These are phyloP conservation scores for Penicillium fuscoglaucum DNA, from an alignment of 2,329 filamentous ascomycete genomes.

Conservation along the genomic window DNA sequence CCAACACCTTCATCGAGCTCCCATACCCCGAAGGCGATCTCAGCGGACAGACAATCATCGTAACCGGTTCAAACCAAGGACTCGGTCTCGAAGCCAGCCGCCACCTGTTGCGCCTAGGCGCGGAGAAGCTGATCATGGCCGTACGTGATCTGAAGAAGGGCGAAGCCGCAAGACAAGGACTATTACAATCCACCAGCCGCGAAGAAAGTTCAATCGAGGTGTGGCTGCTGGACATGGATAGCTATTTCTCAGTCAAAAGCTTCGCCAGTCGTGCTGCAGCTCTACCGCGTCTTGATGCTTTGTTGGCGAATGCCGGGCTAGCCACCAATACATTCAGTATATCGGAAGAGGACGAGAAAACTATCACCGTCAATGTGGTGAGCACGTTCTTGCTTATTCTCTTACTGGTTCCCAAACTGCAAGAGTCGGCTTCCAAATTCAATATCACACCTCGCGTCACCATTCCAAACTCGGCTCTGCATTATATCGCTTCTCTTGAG, in stretches of 20 bases:
- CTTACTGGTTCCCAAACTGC: slow-evolving; percentile 52
- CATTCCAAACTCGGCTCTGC: slow-evolving; percentile 22
- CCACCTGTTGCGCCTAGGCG: slow-evolving; percentile 10
- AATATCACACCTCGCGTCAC: slow-evolving; percentile 18
- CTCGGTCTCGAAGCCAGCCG: slow-evolving; percentile 12
- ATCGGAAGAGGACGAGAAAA: slow-evolving; percentile 10
- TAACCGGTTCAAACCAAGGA: slow-evolving; percentile 49
- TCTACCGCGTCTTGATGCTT: slow-evolving; percentile 34
- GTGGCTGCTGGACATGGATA: slow-evolving; percentile 39
- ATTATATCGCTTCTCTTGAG: slow-evolving; percentile 17
- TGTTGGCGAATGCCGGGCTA: slow-evolving; percentile 46
- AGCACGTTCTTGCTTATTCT: slow-evolving; percentile 50
- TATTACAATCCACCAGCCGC: slow-evolving; percentile 7
- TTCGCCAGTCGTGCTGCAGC: slow-evolving; percentile 31
- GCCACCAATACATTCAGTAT: slow-evolving; percentile 45
- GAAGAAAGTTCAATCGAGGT: slow-evolving; percentile 9
- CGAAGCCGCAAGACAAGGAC: slow-evolving; percentile 7
- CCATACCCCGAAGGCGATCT: slow-evolving; percentile 8
- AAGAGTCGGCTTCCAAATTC: slow-evolving; percentile 9
- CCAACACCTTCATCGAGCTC: slow-evolving; percentile 17
- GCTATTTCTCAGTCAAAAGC: slow-evolving; percentile 33
- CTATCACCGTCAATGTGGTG: slow-evolving; percentile 43
- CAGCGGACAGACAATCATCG: slow-evolving; percentile 38
- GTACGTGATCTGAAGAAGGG: slow-evolving; percentile 11
- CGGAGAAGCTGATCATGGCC: slow-evolving; percentile 10